Base-by-base conservation (phyloP, 1,284 basidiomycete genomes). In the Pseudozyma pruni region DNA sequence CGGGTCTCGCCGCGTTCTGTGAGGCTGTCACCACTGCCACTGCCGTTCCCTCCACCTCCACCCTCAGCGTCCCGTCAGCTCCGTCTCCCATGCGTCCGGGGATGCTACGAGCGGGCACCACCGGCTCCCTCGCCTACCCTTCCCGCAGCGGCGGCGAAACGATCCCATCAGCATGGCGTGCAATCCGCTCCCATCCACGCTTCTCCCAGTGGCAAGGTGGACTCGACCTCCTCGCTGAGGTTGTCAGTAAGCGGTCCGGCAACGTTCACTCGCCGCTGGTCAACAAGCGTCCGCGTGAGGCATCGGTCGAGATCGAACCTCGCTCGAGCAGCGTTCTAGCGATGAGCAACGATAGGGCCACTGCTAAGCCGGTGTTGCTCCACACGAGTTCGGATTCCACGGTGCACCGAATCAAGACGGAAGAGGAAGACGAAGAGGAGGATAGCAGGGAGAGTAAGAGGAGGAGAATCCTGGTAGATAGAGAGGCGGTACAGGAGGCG, bases 201-300 rank as follows among this genome's bases (percentile, higher is more conserved):
- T 81, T 79, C 59, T 49, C 61, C 3, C 59, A 69, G 34, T 79
- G 70, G 58, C 54, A 63, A 25, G 79, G 76, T 10, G 79, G 80
- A 3, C 56, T 81, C n/a, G 70, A 76, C 17, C 57, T 81, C 17
- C 74, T 81, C 14, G 80, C 80, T 8, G 79, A 81, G 23, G 76
- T 81, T 10, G 77, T 81, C 14, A 66, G 70, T 29, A 67, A 68
- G 35, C 56, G 75, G 0, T 55, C 50, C 16, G 69, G 69, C 17
- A 67, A 60, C 23, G 49, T 71, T 14, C 45, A 61, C n/a, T 72
- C 69, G 16, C 69, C 69, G 1, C 48, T 67, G 1, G 52, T 72
- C 2, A 31, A 39, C 25, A 59, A 74, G n/a, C 47, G 59, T 1
- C 34, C 50, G 5, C 41, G 67, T 5, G 54, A 61, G 14, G 68